Base-by-base conservation (phyloP, 1,284 basidiomycete species). In the Anthracocystis walkeri region DNA sequence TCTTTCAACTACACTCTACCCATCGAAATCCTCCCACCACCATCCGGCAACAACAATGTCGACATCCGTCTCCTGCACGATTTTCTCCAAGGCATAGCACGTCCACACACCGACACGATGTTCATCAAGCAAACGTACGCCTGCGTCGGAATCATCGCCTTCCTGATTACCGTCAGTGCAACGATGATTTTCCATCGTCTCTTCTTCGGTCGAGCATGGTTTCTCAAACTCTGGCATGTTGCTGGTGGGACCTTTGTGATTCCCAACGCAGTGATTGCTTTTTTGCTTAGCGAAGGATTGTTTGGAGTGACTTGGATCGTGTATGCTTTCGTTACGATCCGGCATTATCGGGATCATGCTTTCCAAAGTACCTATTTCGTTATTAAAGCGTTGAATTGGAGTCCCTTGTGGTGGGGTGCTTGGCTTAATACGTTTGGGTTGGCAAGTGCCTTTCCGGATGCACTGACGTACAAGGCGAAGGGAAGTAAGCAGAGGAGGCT, bases 391-490 rank as follows among this genome's bases (percentile, higher is more conserved):
- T 27, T 73, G 12, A 54, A 56, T 11, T 73, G 60, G 60, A 35
- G 55, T 1, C 65, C 65, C 2, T 48, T 73, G 7, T 73, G 64
- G 64, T n/a, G 33, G 6, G 70, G 70, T 27, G 57, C 23, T 5
- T 73, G 70, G 70, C 60, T 41, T 53, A 60, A 48, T 5, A 61
- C 31, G 1, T 73, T 73, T 14, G 70, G 70, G 8, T 6, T 73
- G 5, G 27, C 54, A 23, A 60, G 70, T 48, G 70, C 65, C 2
- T 73, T 73, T 27, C 70, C 70, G 7, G 70, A 73, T 11, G 65
- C 70, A 14, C 29, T 73, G 48, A 73, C 57, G 20, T 49, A n/a
- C 56, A 66, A 59, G 38, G 40, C 5, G 18, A 53, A 61, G 18
- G 45, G n/a, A 8, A 29, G 59, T 16, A 51, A 29, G 48, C 64